phyloP scores from a whole-genome alignment of 2,329 filamentous ascomycete genomes.

The Penicillium sp. region DNA sequence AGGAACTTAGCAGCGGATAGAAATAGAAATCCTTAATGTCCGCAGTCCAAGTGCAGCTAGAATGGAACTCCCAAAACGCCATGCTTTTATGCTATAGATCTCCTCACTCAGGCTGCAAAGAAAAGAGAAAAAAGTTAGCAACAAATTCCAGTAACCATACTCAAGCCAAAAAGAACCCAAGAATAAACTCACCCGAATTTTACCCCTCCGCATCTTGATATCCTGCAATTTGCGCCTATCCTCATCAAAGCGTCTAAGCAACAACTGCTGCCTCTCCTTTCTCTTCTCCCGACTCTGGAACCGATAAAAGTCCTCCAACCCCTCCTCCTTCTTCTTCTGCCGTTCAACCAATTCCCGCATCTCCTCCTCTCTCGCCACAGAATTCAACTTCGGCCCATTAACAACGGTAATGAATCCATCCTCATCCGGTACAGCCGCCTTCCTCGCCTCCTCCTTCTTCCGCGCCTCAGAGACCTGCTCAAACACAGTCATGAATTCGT shows the following conservation, averaged over 20 bases:
- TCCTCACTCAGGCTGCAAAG: conserved; percentile 40
- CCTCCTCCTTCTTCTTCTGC: conserved; percentile 67
- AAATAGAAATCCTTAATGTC: background rate
- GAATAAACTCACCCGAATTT: conserved; percentile 53
- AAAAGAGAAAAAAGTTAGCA: conserved; percentile 19
- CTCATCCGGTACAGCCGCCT: conserved; percentile 82
- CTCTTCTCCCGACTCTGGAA: conserved; percentile 81
- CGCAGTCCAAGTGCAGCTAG: background rate
- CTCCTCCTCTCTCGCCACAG: conserved; percentile 74
- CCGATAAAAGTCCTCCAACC: conserved; percentile 75
- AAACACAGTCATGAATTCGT: conserved; percentile 86
- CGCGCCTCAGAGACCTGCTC: conserved; percentile 67
- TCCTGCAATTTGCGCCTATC: conserved; percentile 72
- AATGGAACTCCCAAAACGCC: conserved; percentile 36
- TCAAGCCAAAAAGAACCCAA: background rate
- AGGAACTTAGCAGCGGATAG: conserved; percentile 11
- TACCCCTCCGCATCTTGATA: conserved; percentile 69
- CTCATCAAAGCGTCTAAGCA: conserved; percentile 74
- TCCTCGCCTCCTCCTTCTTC: conserved; percentile 62
- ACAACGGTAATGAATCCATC: conserved; percentile 95
- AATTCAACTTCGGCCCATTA: conserved; percentile 70
- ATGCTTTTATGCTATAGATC: conserved; percentile 24
- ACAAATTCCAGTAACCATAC: background rate
- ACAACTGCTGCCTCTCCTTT: conserved; percentile 71
- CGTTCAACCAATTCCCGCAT: conserved; percentile 61